These are phyloP conservation scores for Mollisiaceae sp. DNA, from an alignment of 2,329 filamentous ascomycete species.

Conservation along the genomic window DNA sequence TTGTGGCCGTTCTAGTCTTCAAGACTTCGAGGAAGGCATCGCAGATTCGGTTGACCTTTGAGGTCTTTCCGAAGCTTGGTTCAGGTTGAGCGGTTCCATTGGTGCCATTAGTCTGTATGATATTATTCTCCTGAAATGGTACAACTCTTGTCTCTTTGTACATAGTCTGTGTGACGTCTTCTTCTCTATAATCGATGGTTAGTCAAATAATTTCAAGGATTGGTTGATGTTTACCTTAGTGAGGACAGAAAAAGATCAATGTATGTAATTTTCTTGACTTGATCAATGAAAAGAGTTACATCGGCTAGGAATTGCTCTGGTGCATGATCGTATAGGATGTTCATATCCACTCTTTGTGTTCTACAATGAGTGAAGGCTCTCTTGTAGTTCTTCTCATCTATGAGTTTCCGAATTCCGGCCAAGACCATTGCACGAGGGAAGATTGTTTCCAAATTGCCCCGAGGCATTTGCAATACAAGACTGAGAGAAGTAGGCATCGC, in stretches of 20 bases:
- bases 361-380: constrained; percentile 87
- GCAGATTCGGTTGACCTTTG: constrained; percentile 88
- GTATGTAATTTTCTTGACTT: constrained; percentile 79
- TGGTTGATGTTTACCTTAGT: constrained; percentile 61
- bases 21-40: constrained; percentile 79
- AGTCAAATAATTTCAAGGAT: constrained; percentile 8
- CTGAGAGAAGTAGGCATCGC: constrained; percentile 88
- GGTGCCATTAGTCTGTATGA: constrained; percentile 30
- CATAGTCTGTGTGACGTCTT: constrained; percentile 92
- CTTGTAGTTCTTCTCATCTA: constrained; percentile 81
- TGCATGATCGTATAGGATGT: constrained; percentile 93
- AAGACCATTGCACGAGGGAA: constrained; percentile 92
- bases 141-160: constrained; percentile 81
- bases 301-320: constrained; percentile 82
- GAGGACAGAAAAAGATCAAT: constrained; percentile 93
- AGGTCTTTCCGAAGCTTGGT: constrained; percentile 35
- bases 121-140: constrained; percentile 38
- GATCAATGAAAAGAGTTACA: constrained; percentile 78
- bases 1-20: constrained; percentile 63
- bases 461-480: constrained; percentile 90
- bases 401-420: constrained; percentile 81
- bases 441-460: constrained; percentile 94
- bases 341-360: constrained; percentile 95
- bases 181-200: constrained; percentile 60
- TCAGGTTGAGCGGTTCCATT: constrained; percentile 28